Conservation (phyloP, 1,284 basidiomycete species). For the Peniophora sp. region DNA sequence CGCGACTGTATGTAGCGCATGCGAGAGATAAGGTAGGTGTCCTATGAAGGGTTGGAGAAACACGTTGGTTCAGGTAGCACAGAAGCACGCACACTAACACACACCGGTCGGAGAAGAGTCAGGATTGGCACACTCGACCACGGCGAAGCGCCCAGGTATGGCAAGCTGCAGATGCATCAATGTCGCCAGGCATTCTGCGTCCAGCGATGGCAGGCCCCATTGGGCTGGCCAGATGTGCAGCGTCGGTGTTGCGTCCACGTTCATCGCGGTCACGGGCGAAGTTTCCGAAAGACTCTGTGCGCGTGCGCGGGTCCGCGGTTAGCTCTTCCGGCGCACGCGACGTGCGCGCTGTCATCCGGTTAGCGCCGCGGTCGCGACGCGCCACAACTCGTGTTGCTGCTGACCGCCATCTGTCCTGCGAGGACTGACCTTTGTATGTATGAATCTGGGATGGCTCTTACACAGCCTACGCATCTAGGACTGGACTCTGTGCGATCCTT, state of each 20-base stretch:
- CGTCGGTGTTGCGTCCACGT: conserved; percentile 4
- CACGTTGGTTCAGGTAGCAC: neutral
- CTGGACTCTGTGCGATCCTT: too few relatives aligned
- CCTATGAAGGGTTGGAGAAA: conserved; percentile 31
- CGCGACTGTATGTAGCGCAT: conserved; percentile 42
- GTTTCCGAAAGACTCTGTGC: neutral
- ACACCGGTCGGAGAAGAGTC: conserved; percentile 72
- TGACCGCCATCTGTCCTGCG: neutral
- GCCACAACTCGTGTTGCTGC: neutral
- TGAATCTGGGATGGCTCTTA: too few relatives aligned
- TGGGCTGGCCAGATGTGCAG: conserved; percentile 64
- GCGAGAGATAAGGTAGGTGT: conserved; percentile 60
- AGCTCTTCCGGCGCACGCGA: neutral
- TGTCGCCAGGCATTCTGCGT: conserved; percentile 56
- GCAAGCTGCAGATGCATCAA: conserved; percentile 59
- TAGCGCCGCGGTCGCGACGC: neutral
- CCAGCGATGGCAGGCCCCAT: conserved; percentile 57
- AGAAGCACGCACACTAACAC: conserved; percentile 20
- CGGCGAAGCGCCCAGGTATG: conserved; percentile 53
- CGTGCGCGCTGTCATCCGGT: neutral
- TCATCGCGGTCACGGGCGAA: neutral
- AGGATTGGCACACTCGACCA: conserved; percentile 57
- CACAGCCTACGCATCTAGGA: too few relatives aligned
- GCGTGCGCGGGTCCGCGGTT: neutral
- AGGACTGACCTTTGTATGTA: too few relatives aligned